Evolutionary conservation across 2,329 filamentous ascomycete species (phyloP), one percentile per base, ranked within the genome.

Genomic region (Diaporthe citrichinensis): DNA sequence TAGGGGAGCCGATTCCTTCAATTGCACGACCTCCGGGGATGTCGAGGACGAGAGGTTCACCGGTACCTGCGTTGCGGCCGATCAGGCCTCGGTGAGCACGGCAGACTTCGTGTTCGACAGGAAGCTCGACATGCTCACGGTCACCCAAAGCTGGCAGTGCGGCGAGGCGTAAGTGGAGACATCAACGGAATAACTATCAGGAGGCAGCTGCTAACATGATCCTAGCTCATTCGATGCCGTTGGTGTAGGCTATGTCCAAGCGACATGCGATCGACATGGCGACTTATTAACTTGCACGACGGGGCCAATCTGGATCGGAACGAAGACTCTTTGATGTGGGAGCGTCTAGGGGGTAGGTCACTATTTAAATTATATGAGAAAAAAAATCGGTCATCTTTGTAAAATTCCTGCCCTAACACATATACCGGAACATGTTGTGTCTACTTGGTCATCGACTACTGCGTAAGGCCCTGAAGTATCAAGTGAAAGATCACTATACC

Each of bases 41-140:
- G 34, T 68, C 46, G 14, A 28, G 15, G 46, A 53, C 8, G 65
- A 68, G 14, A 53, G 20, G 1, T 68, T 68, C 20, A 41, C 23
- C 23, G 65, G 65, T 7, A 68, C 23, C 23, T 68, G 65, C 8
- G 46, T 25, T 2, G n/a, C 65, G 2, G 46, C 65, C 20, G 62
- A 51, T 12, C 5, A 20, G 31, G 46, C 31, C 14, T 53, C 65
- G 9, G 15, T 4, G 4, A 68, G 46, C 65, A 41, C 65, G 49
- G 65, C 46, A 2, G 65, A 41, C 1, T 68, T 68, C 23, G 34
- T 68, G 23, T 68, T 68, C 23, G 65, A 68, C 15, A 53, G 65
- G 46, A 53, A 39, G 8, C 65, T 68, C 31, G n/a, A 68, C 46
- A 68, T 53, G 65, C 65, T 68, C 34, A 68, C 65, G 14, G 15